Evolutionary conservation across 2,329 filamentous ascomycete species (phyloP), one percentile per base, ranked within the genome.

Genomic region (Phialophora tarda): DNA sequence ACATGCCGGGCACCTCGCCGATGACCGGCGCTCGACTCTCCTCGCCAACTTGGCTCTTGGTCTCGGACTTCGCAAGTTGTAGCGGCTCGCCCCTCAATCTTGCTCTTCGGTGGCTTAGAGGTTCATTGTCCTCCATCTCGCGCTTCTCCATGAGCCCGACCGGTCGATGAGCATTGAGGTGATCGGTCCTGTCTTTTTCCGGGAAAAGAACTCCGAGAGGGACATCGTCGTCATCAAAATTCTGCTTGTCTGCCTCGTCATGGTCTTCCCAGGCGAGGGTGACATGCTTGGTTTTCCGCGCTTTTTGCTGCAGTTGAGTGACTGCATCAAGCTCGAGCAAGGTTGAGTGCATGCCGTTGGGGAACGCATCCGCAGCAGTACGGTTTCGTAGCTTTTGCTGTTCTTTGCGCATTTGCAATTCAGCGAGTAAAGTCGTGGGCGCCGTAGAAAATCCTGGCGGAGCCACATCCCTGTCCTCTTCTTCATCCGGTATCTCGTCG

Each of bases 51-150:
- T 65, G 57, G 32, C 63, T 59, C 32, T 51, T 63, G 2, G 62
- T 47, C 30, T 70, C 65, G 5, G 76, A 76, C 62, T 73, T 76
- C n/a, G 76, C 72, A 10, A 73, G 72, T 4, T 68, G 66, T 6
- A 80, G 76, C 0, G 79, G 78, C 51, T 85, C 83, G 44, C 91
- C 91, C 51, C 89, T 85, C 6, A 97, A 83, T 63, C 93, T 85
- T 48, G 89, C 90, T 56, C 91, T 88, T 2, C 93, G 89, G 47
- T 85, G 85, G 73, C 90, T 93, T 23, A 97, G 82, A 0, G 95
- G 93, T 76, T 98, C 95, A 63, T 93, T 95, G 74, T 99, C 95
- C 76, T 99, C 95, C 71, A 95, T 81, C 66, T 96, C 90, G 55
- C 92, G 88, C 73, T 87, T 88, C 75, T 96, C 81, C 74, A 83